Evolutionary conservation across 495 filamentous ascomycete species (phyloP), one percentile per base, ranked within the genome.

Genomic region (Cercophora scortea): DNA sequence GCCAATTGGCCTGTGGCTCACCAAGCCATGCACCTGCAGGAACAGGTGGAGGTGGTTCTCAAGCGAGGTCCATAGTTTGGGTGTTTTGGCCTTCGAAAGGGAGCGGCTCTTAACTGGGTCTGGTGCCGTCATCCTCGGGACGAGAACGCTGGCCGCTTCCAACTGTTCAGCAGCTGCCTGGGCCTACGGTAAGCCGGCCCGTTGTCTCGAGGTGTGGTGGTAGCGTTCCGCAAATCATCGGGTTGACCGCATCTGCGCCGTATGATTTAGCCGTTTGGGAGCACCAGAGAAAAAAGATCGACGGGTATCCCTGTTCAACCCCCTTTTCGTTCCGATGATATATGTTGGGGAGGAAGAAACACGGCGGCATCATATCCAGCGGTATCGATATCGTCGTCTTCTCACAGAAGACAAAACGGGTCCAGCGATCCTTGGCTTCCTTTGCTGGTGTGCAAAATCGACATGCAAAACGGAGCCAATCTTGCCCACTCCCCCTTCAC

Each of bases 171-270:
- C 52, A 52, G 55, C 36, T 48, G 50, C 36, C 25, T 53, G 55
- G 49, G 45, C 46, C 45, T 47, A 38, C 61, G 61, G 63, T 52
- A 64, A 61, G 56, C 51, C 59, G 61, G 61, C 56, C 63, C 61
- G 63, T 44, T 58, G 25, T 52, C 52, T 57, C 33, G 35, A 47
- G 34, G 47, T 60, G 52, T 49, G 58, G 58, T 56, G 51, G 53
- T 43, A 61, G 42, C 7, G 9, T 58, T 42, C 54, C 51, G 52
- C 62, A 53, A 51, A 47, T 54, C 47, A 42, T 32, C 46, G 40
- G 48, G 45, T 42, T 39, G 16, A 45, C 32, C 33, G 17, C 50
- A 18, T 45, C 35, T 53, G 40, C 52, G 15, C 36, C 36, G 39
- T 36, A 33, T 46, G 42, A 48, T 53, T 61, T 63, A 59, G 61